Base-by-base conservation (phyloP, 192 early-diverging fungal genomes). In the Backusella morwellensis region DNA sequence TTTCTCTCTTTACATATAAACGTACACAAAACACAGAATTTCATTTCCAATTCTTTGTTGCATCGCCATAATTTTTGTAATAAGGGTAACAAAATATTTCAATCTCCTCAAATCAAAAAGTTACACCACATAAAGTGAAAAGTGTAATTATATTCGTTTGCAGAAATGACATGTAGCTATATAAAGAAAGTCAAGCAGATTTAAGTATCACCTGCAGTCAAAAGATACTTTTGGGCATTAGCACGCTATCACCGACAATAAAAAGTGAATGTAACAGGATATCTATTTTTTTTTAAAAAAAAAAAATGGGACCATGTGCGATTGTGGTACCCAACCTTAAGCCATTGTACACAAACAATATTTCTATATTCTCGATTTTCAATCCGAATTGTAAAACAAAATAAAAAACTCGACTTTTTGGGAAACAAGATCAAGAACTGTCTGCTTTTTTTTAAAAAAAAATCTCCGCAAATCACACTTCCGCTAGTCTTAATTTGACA, bases 131-230 rank as follows among this genome's bases (percentile, higher is more conserved):
- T 29, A 63, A 63, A 63, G 56, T 29, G 11, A 50, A 50, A 17
- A 50, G 47, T 50, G 19, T n/a, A n/a, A 50, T 50, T 19, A 50
- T 50, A 50, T 50, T 50, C 19, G 6, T n/a, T n/a, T 50, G 47
- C 26, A 63, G 56, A 63, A 63, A 63, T 63, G 56, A 63, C 56
- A 63, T 63, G 56, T 63, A 63, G 26, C 56, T 29, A 63, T 14
- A 26, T 63, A 9, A 29, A 63, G 56, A 23, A 63, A 29, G 26
- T 56, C 54, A 56, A 56, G 54, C 54, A 56, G 26, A 63, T 26
- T 29, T 9, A 29, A 63, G 56, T 63, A 29, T 63, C 56, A 63
- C 56, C 23, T 63, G 56, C 56, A 63, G 23, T 29, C 56, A 63
- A 63, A 63, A 63, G 12, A 63, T 63, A 3, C 23, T 63, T 63